These are phyloP conservation scores for Microstegium vimineum DNA, from an alignment of 176 grass and related monocot genomes.

Conservation along the genomic window DNA sequence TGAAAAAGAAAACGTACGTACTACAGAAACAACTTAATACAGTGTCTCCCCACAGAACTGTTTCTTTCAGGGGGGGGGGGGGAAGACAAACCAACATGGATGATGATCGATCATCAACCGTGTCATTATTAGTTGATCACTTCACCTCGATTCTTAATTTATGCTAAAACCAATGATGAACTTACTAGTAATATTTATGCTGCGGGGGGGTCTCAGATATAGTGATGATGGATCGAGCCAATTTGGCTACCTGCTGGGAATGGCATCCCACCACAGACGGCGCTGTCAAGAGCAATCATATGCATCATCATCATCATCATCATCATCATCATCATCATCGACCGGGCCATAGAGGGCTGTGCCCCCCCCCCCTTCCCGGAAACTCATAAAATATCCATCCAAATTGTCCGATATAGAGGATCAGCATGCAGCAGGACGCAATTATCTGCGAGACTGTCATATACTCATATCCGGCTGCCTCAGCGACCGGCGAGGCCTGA, in stretches of 20 bases:
- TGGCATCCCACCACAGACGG: neutral
- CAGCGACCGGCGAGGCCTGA: too few species aligned
- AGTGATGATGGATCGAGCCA: neutral
- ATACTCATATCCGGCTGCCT: too few species aligned
- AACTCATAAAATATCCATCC: too few species aligned
- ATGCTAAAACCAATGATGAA: neutral
- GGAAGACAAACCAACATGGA: neutral
- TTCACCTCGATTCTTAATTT: neutral
- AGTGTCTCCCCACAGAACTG: neutral
- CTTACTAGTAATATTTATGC: neutral
- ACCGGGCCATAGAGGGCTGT: too few species aligned
- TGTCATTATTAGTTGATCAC: neutral
- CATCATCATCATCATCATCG: too few species aligned
- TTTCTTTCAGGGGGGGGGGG: neutral
- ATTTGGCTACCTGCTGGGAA: neutral
- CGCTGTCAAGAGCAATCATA: slow-evolving; percentile 31
- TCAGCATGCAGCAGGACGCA: too few species aligned
- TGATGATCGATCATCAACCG: neutral
- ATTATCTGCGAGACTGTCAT: too few species aligned
- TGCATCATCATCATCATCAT: too few species aligned
- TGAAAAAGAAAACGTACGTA: neutral
- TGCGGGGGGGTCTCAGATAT: too few species aligned
- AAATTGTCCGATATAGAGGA: too few species aligned
- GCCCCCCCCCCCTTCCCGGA: too few species aligned
- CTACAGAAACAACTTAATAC: neutral